Evolutionary conservation across 2,329 filamentous ascomycete species (phyloP).

Genomic region (Sporothrix phasma): DNA sequence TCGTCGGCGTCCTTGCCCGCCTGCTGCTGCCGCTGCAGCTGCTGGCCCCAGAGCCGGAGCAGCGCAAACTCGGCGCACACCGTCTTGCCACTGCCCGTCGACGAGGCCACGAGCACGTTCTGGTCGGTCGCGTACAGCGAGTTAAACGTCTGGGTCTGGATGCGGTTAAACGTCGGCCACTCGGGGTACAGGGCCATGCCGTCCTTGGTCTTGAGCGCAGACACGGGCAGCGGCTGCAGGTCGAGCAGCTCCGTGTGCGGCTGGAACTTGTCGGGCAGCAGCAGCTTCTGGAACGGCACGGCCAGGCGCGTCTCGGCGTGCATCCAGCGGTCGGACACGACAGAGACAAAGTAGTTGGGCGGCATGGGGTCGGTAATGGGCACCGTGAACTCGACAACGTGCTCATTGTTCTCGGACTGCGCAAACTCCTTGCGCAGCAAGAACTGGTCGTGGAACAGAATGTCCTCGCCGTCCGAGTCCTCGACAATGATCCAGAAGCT

Average conservation of each 20-base stretch:
- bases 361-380: slow-evolving; percentile 97
- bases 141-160: slow-evolving; percentile 96
- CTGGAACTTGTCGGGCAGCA: slow-evolving; percentile 90
- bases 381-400: slow-evolving; percentile 91
- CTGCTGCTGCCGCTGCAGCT: slow-evolving; percentile 28
- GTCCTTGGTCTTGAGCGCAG: slow-evolving; percentile 77
- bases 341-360: slow-evolving; percentile 94
- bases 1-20: slow-evolving; percentile 32
- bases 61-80: slow-evolving; percentile 92
- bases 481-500: slow-evolving; percentile 97
- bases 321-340: slow-evolving; percentile 97
- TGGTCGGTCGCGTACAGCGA: slow-evolving; percentile 84
- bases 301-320: slow-evolving; percentile 89
- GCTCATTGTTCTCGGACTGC: slow-evolving; percentile 75
- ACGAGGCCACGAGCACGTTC: slow-evolving; percentile 87
- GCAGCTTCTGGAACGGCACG: slow-evolving; percentile 88
- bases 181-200: slow-evolving; percentile 72
- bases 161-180: slow-evolving; percentile 88
- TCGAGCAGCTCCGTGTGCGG: slow-evolving; percentile 87
- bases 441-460: slow-evolving; percentile 91
- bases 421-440: slow-evolving; percentile 85
- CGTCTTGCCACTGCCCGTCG: slow-evolving; percentile 92
- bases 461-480: slow-evolving; percentile 93
- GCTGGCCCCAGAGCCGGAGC: slow-evolving; percentile 73
- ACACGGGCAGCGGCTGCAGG: slow-evolving; percentile 77